Base-by-base conservation (phyloP, 1,284 basidiomycete genomes). In the Pseudozyma tsukubaensis region DNA sequence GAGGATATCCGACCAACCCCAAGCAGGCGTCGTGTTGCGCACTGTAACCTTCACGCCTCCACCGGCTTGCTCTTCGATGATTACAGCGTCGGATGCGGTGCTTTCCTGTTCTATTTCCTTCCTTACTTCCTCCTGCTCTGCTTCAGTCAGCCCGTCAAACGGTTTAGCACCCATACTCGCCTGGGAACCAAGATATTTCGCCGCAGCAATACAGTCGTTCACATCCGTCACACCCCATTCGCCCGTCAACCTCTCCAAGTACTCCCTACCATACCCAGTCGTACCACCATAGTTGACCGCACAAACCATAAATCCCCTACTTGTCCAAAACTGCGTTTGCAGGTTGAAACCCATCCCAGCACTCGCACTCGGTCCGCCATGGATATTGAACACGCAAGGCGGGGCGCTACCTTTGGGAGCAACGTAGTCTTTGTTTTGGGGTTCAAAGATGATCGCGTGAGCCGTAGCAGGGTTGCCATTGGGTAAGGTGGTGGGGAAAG, bases 281-380 rank as follows among this genome's bases (percentile, higher is more conserved):
- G 89, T 90, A 0, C 91, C 91, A 7, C 90, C 87, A 73, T 91
- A 91, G 77, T 91, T 90, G 16, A 92, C 89, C 61, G 89, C 88
- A 19, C 91, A 83, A 87, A 90, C 90, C 61, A 59, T 65, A 49
- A 77, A 83, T 8, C 81, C 81, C 2, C 80, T 54, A 18, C 68
- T 60, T 0, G 81, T 83, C 80, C 80, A 92, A 77, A 87, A 92
- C 43, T 81, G 84, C 86, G 88, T 87, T n/a, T 85, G 83, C 59
- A 82, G 68, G 29, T 61, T 68, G 34, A 92, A 80, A 0, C 86
- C 87, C 55, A 89, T 88, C 1, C 71, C 45, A 0, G 86, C 84
- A 4, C 86, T 77, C 0, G 72, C 74, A 0, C 91, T 92, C 0
- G 91, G 91, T 0, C 91, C 91, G 4, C 91, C 91, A 71, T 92